Conservation (phyloP, 306 rosid genomes). For the Pyrus pyrifolia region DNA sequence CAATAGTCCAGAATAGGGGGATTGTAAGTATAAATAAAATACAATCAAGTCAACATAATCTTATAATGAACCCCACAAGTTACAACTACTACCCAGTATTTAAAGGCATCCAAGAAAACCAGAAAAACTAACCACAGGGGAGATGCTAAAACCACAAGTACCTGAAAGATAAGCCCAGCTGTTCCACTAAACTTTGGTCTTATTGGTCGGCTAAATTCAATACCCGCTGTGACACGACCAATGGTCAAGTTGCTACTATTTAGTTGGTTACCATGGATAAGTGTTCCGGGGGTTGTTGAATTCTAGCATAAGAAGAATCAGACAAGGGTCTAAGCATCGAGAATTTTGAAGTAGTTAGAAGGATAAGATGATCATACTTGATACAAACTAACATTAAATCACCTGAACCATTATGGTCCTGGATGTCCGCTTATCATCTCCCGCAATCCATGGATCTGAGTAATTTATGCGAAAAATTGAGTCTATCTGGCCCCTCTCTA, state of each 20-base stretch:
- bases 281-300: constrained; percentile 94
- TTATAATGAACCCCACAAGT: background rate
- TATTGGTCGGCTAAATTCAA: constrained; percentile 84
- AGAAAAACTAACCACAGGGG: background rate
- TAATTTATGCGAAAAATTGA: constrained; percentile 89
- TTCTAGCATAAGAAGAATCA: constrained; percentile 44
- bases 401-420: constrained; percentile 96
- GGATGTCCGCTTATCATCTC: constrained; percentile 96
- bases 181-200: constrained; percentile 99
- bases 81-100: background rate
- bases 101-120: background rate
- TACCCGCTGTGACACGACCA: constrained; percentile 78
- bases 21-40: background rate
- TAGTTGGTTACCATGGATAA: constrained; percentile 67
- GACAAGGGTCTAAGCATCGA: constrained; percentile 5
- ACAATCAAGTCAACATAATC: background rate
- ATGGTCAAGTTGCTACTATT: constrained; percentile 56
- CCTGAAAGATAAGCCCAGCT: constrained; percentile 85
- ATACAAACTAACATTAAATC: constrained; percentile 22
- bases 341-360: background rate
- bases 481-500: constrained; percentile 98
- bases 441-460: constrained; percentile 97
- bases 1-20: background rate
- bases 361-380: background rate
- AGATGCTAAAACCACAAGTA: constrained; percentile 18